Evolutionary conservation across 2,329 filamentous ascomycete genomes (phyloP).

Genomic region (Colletotrichum ledebouriae): DNA sequence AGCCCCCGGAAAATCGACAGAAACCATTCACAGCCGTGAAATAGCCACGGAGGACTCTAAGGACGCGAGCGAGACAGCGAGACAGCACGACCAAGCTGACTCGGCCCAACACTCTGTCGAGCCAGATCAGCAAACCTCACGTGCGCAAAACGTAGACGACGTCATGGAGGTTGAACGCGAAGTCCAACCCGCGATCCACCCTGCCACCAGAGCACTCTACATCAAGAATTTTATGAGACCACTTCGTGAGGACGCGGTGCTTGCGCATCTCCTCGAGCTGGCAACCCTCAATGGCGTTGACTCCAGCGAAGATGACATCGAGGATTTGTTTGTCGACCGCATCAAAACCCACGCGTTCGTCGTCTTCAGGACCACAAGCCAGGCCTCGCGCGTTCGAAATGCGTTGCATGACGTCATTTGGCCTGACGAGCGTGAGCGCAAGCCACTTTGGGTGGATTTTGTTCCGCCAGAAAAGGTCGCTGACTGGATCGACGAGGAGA

Average conservation of each 20-base stretch:
- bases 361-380: constrained; percentile 75
- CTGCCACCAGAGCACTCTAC: constrained; percentile 83
- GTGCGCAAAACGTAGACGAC: constrained; percentile 40
- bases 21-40: background rate
- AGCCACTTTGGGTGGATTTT: constrained; percentile 90
- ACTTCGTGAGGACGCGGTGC: constrained; percentile 76
- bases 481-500: constrained; percentile 81
- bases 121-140: constrained; percentile 10
- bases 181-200: constrained; percentile 73
- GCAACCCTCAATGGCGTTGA: constrained; percentile 70
- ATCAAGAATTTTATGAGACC: constrained; percentile 93
- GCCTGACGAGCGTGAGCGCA: constrained; percentile 88
- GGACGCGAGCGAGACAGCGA: background rate
- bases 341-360: constrained; percentile 92
- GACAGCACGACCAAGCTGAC: background rate
- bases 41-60: background rate
- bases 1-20: background rate
- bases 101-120: background rate
- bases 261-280: constrained; percentile 76
- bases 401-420: constrained; percentile 84
- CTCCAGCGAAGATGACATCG: constrained; percentile 68
- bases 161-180: constrained; percentile 53
- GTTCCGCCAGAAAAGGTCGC: constrained; percentile 80
- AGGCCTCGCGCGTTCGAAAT: constrained; percentile 82
- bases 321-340: constrained; percentile 82